Percentiles rank a stretch among this genome's conserved stretches.
These are phyloP conservation scores for Solanum sitiens DNA, from an alignment of 257 asterid species.

Conservation along the genomic window DNA sequence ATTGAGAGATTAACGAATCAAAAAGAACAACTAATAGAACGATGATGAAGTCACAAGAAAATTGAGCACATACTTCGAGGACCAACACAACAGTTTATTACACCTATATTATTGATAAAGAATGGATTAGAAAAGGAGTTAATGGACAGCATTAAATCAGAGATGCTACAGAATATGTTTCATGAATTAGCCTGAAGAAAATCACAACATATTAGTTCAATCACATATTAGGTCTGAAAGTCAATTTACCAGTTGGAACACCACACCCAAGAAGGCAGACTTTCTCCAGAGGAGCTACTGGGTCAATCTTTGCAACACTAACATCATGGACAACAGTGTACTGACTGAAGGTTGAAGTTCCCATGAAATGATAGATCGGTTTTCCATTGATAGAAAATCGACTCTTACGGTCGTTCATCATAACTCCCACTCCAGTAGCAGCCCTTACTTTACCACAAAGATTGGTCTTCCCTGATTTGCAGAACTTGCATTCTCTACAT, in stretches of 20 bases:
- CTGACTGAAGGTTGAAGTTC: slow-evolving; percentile 96
- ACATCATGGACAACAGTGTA: slow-evolving; percentile 94
- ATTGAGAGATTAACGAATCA: background rate
- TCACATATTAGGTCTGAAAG: background rate
- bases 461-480: slow-evolving; percentile 93
- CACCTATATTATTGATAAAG: background rate
- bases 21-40: background rate
- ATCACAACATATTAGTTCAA: background rate
- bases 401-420: slow-evolving; percentile 81
- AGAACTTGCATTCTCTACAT: slow-evolving; percentile 90
- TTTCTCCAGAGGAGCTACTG: slow-evolving; percentile 81
- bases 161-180: background rate
- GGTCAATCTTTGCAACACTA: slow-evolving; percentile 89
- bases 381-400: slow-evolving; percentile 86
- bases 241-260: slow-evolving; percentile 78
- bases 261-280: slow-evolving; percentile 95
- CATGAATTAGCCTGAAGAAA: background rate
- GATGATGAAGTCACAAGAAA: background rate
- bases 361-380: slow-evolving; percentile 94
- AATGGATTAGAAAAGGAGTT: background rate
- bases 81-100: background rate
- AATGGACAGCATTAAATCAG: background rate
- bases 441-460: slow-evolving; percentile 90
- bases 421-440: slow-evolving; percentile 98
- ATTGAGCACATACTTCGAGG: background rate